Conservation (phyloP, 2,329 filamentous ascomycete genomes). For the Colletotrichum eleusines region DNA sequence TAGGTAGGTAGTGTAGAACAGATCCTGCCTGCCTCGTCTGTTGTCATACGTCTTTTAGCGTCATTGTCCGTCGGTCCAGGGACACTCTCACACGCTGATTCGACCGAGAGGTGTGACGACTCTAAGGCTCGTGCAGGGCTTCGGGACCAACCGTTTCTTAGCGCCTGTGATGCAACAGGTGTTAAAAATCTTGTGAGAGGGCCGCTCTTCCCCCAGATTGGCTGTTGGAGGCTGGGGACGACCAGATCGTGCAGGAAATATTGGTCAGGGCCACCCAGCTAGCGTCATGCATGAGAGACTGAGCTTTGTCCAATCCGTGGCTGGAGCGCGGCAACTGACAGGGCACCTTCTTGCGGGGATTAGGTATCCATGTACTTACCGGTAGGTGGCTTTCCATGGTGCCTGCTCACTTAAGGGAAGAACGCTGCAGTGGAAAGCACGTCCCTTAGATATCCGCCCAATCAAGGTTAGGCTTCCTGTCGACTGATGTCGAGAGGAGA, state of each 20-base stretch:
- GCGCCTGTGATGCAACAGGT: constrained; percentile 50
- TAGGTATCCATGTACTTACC: too few species aligned
- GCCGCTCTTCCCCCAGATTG: constrained; percentile 56
- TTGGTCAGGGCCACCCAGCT: constrained; percentile 45
- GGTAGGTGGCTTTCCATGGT: not conserved
- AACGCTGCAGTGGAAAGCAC: constrained; percentile 34
- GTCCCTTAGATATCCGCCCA: constrained; percentile 28
- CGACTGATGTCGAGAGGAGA: constrained; percentile 9
- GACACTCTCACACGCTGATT: constrained; percentile 49
- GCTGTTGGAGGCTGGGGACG: constrained; percentile 45
- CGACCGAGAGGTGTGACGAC: constrained; percentile 57
- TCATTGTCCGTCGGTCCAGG: constrained; percentile 25
- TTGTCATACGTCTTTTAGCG: constrained; percentile 40
- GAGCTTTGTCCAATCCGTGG: constrained; percentile 41
- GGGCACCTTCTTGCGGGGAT: constrained; percentile 39
- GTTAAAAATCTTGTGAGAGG: constrained; percentile 43
- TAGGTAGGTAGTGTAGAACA: too few species aligned
- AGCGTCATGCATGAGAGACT: constrained; percentile 1
- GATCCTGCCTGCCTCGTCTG: constrained; percentile 8
- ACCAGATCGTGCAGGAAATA: constrained; percentile 48
- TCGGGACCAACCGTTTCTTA: constrained; percentile 60
- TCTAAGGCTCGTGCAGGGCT: constrained; percentile 59
- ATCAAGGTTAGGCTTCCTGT: constrained; percentile 6
- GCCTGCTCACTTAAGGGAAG: constrained; percentile 16
- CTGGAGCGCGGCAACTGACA: constrained; percentile 34